Base-by-base conservation (phyloP, 2,329 filamentous ascomycete species). In the Fusarium sp. region DNA sequence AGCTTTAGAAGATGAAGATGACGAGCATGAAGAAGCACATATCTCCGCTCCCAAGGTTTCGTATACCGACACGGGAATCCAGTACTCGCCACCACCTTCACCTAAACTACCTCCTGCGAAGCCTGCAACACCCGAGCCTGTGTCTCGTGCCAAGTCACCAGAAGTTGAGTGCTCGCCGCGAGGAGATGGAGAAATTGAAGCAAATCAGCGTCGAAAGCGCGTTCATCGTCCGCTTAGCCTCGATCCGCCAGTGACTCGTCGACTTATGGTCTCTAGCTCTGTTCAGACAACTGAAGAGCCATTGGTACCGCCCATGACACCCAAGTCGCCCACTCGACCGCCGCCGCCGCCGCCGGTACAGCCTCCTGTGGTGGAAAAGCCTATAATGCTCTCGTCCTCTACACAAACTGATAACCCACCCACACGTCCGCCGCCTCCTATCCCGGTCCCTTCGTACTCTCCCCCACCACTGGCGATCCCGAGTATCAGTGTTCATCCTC, bases 401-500 rank as follows among this genome's bases (percentile, higher is more conserved):
- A 92, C 90, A 1, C 91, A 93, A 77, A 93, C 91, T 0, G 85
- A 78, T n/a, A 55, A 71, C 34, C 53, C 58, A 7, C 44, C 66
- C 17, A 40, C 61, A 31, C 71, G 36, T 15, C 31, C 40, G 10
- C 46, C 53, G 17, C 45, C 53, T 6, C 56, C 38, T 22, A 26
- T 51, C 9, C 38, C 52, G 24, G 22, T 33, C 15, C n/a, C 46
- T 3, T 74, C 79, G 6, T 73, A 78, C 10, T 56, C 71, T 50
- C 79, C 69, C 48, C 75, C 80, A 58, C 81, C 83, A 69, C 80
- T 88, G 62, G 75, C 85, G 6, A 92, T 98, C 65, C 95, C 95
- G 1, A 92, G 91, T 73, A 99, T 99, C 76, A 92, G 93, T 58
- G 93, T 99, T 52, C 92, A 97, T 72, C 96, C 96, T 33, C 95